These are phyloP conservation scores for Cladorrhinum samala DNA, from an alignment of 495 filamentous ascomycete species.

Conservation along the genomic window DNA sequence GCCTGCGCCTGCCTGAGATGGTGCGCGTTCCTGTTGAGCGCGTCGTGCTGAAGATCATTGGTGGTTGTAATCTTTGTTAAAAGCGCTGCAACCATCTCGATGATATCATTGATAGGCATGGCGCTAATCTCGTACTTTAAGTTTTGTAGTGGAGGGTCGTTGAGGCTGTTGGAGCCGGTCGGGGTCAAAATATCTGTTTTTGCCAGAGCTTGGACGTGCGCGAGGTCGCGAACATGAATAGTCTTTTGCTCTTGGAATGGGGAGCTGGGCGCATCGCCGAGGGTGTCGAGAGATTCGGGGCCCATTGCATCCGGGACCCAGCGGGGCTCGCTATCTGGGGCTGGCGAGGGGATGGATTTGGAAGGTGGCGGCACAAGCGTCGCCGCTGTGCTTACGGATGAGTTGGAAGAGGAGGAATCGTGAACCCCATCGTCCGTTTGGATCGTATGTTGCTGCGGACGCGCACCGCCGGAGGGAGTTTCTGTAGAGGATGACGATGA, in stretches of 20 bases:
- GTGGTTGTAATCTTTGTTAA: conserved; percentile 97
- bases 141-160: conserved; percentile 43
- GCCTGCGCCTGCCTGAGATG: conserved; percentile 42
- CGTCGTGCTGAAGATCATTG: conserved; percentile 89
- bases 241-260: conserved; percentile 30
- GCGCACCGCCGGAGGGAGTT: conserved; percentile 29
- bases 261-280: conserved; percentile 9
- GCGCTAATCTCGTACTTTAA: conserved; percentile 90
- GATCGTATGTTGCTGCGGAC: conserved; percentile 35
- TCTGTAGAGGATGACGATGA: conserved; percentile 42
- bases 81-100: conserved; percentile 99
- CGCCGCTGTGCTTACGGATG: conserved; percentile 28
- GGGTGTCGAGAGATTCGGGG: conserved; percentile 12
- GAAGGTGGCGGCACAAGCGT: conserved; percentile 23
- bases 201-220: conserved; percentile 85
- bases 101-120: conserved; percentile 96
- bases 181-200: conserved; percentile 57
- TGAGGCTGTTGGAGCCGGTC: conserved; percentile 41
- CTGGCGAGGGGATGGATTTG: conserved; percentile 54
- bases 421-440: conserved; percentile 19
- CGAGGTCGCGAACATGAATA: conserved; percentile 74
- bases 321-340: conserved; percentile 36
- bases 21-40: conserved; percentile 41
- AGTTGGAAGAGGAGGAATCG: conserved; percentile 27
- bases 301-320: no score